Conservation (phyloP, 345 rosid species). For the Punica granatum region DNA sequence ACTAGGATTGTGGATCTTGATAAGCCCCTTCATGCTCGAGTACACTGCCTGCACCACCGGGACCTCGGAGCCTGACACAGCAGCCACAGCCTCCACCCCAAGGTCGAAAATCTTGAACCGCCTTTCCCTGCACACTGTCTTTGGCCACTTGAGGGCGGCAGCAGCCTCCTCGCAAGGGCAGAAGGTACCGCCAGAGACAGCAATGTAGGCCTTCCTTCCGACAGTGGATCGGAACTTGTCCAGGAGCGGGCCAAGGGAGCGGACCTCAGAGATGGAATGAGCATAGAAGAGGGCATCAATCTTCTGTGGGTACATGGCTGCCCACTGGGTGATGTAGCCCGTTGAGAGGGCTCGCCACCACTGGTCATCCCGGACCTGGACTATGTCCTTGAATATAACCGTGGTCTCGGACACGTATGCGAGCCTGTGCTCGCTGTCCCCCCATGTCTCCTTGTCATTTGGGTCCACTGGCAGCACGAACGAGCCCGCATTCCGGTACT, state of each 20-base stretch:
- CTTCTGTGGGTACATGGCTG: conserved; percentile 92
- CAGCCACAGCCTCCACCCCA: conserved; percentile 55
- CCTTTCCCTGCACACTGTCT: conserved; percentile 66
- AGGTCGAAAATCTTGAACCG: conserved; percentile 87
- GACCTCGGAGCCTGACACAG: conserved; percentile 70
- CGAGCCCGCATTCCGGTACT: conserved; percentile 84
- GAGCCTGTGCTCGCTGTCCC: conserved; percentile 94
- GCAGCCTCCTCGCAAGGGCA: conserved; percentile 89
- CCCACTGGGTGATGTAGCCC: conserved; percentile 95
- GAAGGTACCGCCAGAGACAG: conserved; percentile 68
- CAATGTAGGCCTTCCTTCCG: conserved; percentile 89
- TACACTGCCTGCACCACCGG: conserved; percentile 81
- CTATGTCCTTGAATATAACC: conserved; percentile 86
- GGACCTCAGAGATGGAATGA: conserved; percentile 73
- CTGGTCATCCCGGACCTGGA: conserved; percentile 88
- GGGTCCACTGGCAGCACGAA: conserved; percentile 92
- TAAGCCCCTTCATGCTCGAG: conserved; percentile 88
- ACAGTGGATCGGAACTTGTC: conserved; percentile 76
- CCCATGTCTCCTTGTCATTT: conserved; percentile 88
- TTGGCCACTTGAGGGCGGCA: conserved; percentile 65
- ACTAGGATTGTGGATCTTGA: conserved; percentile 89
- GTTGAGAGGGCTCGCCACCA: conserved; percentile 94
- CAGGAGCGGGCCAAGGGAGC: conserved; percentile 62
- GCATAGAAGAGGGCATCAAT: conserved; percentile 88
- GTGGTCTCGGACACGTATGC: conserved; percentile 97